Conservation (phyloP, 2,329 filamentous ascomycete species). For the Dothiorella sarmentorum region DNA sequence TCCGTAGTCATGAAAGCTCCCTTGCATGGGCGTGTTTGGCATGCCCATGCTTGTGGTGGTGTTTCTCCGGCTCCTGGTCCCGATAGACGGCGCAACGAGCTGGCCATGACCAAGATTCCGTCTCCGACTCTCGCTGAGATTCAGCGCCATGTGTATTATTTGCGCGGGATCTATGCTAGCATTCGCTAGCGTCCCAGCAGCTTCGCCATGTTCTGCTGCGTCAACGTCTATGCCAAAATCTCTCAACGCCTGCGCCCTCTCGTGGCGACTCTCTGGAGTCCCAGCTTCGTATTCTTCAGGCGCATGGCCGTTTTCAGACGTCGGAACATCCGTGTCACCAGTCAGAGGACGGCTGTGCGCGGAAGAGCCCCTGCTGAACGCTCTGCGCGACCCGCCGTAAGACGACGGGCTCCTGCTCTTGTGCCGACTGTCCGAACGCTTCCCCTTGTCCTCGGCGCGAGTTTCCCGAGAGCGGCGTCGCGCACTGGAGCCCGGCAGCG, state of each 20-base stretch:
- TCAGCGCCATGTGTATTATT: slow-evolving; percentile 90
- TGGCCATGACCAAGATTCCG: slow-evolving; percentile 58
- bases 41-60: slow-evolving; percentile 41
- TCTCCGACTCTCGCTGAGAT: slow-evolving; percentile 75
- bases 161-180: slow-evolving; percentile 76
- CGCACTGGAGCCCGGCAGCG: slow-evolving; percentile 27
- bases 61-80: slow-evolving; percentile 45
- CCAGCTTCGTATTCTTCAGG: slow-evolving; percentile 4
- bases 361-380: slow-evolving; percentile 20
- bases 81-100: slow-evolving; percentile 49
- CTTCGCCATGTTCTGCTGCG: slow-evolving; percentile 15
- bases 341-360: slow-evolving; percentile 20
- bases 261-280: slow-evolving; percentile 5
- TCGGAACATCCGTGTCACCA: neutral
- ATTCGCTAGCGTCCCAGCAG: slow-evolving; percentile 27
- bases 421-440: slow-evolving; percentile 34
- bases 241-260: neutral
- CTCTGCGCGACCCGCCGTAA: slow-evolving; percentile 27
- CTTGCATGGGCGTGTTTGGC: slow-evolving; percentile 26
- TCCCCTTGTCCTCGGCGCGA: slow-evolving; percentile 25
- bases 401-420: slow-evolving; percentile 15
- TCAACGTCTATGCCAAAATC: slow-evolving; percentile 7
- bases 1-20: slow-evolving; percentile 40
- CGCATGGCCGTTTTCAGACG: slow-evolving; percentile 1
- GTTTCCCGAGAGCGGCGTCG: slow-evolving; percentile 28